A percentile compares a stretch with the other conserved stretches of the same genome.
Evolutionary conservation across 176 grass and related monocot genomes (phyloP).

Genomic region (Zoysia japonica): DNA sequence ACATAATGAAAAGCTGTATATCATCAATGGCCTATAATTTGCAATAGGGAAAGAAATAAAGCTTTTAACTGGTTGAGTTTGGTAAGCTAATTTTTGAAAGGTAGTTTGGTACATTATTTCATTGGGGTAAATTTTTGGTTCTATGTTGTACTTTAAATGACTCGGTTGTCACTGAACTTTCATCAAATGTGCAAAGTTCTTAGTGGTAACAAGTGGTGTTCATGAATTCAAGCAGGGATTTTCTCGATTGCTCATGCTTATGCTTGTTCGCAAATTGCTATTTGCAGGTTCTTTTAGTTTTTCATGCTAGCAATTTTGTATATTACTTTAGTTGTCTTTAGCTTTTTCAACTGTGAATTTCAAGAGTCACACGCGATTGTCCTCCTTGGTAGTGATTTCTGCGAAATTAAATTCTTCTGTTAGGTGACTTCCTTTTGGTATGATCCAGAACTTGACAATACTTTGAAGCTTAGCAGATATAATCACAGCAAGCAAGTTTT

Average conservation of each 20-base stretch:
- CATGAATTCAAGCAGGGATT: neutral
- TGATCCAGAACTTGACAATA: no score
- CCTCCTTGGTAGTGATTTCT: neutral
- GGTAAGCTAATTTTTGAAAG: no score
- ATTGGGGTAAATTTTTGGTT: no score
- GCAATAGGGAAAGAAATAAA: no score
- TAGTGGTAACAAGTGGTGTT: neutral
- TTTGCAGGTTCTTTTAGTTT: neutral
- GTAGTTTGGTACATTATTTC: no score
- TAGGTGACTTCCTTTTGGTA: neutral
- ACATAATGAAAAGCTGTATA: neutral
- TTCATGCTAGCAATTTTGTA: neutral
- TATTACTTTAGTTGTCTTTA: neutral
- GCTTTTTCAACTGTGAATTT: neutral
- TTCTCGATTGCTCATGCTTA: neutral
- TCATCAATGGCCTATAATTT: neutral
- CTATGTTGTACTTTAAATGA: neutral
- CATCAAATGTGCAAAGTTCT: no score
- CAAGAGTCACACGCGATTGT: neutral
- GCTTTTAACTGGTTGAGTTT: no score
- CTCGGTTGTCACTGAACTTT: neutral
- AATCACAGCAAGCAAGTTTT: no score
- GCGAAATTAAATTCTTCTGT: neutral
- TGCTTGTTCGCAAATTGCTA: neutral
- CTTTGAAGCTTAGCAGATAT: no score